Conservation (phyloP, 306 rosid species). For the Gillenia trifoliata region DNA sequence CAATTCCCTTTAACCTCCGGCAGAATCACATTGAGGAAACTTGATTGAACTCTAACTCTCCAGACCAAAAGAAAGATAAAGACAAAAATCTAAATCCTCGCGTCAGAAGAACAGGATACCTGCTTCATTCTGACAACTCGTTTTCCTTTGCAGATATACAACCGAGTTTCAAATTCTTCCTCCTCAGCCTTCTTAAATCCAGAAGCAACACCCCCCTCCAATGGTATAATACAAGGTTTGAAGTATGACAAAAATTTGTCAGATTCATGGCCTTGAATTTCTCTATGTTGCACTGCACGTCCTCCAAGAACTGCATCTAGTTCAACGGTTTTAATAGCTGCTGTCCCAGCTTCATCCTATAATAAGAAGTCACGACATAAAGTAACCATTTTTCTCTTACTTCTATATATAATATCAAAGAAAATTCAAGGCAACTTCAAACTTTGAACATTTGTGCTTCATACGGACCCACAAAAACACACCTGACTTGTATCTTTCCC, state of each 20-base stretch:
- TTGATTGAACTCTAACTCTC: constrained; percentile 16
- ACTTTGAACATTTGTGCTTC: neutral
- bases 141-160: constrained; percentile 91
- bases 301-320: constrained; percentile 93
- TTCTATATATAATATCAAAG: neutral
- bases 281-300: constrained; percentile 95
- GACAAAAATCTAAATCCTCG: constrained; percentile 3
- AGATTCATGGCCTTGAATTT: constrained; percentile 94
- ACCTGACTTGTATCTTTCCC: constrained; percentile 99
- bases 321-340: constrained; percentile 93
- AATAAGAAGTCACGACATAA: constrained; percentile 17
- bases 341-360: constrained; percentile 97
- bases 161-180: constrained; percentile 78
- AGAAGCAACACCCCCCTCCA: constrained; percentile 89
- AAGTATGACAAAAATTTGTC: constrained; percentile 96
- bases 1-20: constrained; percentile 17
- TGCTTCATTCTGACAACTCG: constrained; percentile 98
- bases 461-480: too few relatives aligned
- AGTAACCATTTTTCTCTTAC: constrained; percentile 7
- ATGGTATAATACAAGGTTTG: constrained; percentile 94
- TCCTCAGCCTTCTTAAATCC: constrained; percentile 79
- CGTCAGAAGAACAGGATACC: constrained; percentile 40
- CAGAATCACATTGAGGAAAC: constrained; percentile 14
- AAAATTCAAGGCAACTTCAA: neutral
- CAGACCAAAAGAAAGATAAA: neutral